Conservation (phyloP, 371 early-diverging fungal genomes). For the Apophysomyces variabilis region DNA sequence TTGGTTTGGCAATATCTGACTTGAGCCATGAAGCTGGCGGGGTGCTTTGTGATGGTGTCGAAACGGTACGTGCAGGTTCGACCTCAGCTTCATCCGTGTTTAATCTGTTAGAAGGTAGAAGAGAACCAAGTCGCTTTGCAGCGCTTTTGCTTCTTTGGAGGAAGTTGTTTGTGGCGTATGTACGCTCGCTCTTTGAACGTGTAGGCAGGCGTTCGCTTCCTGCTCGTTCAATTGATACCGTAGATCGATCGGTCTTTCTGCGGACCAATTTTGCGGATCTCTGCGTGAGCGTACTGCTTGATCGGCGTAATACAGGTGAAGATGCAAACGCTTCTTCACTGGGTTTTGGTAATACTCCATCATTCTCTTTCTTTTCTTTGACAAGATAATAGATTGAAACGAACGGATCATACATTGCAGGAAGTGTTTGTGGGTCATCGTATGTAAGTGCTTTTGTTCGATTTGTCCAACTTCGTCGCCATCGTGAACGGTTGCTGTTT, state of each 20-base stretch:
- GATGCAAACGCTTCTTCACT: constrained; percentile 12
- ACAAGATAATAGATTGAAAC: constrained; percentile 89
- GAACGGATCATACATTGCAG: constrained; percentile 67
- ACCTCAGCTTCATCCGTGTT: neutral
- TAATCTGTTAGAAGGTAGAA: constrained; percentile 11
- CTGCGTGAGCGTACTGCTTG: constrained; percentile 22
- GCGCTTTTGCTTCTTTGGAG: constrained; percentile 30
- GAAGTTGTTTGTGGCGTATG: neutral
- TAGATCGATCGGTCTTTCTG: constrained; percentile 28
- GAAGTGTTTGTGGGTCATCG: constrained; percentile 47
- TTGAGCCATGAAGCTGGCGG: constrained; percentile 3
- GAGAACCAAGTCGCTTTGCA: constrained; percentile 21
- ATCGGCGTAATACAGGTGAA: constrained; percentile 20
- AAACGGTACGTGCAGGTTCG: neutral
- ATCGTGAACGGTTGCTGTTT: constrained; percentile 21
- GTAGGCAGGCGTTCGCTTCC: neutral
- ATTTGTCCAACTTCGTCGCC: constrained; percentile 29
- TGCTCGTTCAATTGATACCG: constrained; percentile 7
- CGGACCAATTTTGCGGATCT: constrained; percentile 18
- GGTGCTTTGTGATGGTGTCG: constrained; percentile 1
- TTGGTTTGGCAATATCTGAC: constrained; percentile 1
- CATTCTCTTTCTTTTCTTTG: constrained; percentile 63
- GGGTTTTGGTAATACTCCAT: constrained; percentile 24
- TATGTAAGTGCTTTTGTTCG: constrained; percentile 14
- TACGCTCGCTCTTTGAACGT: constrained; percentile 4